Evolutionary conservation across 805 yeast species (phyloP).

Genomic region (Allodekkera sacchari): DNA sequence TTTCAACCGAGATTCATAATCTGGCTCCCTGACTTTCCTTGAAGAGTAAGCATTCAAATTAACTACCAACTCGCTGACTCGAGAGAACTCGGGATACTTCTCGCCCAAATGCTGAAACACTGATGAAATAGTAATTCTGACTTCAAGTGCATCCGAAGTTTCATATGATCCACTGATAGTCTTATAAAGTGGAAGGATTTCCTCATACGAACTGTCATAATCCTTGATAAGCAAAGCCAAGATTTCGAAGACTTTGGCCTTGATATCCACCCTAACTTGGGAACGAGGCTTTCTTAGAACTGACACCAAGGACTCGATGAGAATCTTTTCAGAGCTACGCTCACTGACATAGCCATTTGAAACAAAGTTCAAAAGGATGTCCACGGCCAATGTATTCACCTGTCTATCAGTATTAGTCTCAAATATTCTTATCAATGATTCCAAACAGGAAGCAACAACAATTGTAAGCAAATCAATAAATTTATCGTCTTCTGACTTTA

Average conservation of each 20-base stretch:
- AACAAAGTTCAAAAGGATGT: conserved; percentile 42
- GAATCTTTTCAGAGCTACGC: conserved; percentile 39
- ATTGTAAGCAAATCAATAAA: conserved; percentile 43
- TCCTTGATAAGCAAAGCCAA: conserved; percentile 46
- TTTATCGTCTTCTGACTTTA: conserved; percentile 30
- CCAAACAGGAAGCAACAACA: conserved; percentile 50
- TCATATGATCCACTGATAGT: conserved; percentile 40
- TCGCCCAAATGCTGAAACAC: conserved; percentile 54
- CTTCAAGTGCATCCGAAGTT: conserved; percentile 46
- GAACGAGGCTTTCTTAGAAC: conserved; percentile 52
- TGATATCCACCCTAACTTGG: conserved; percentile 43
- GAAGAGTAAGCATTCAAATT: conserved; percentile 65
- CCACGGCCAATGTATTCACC: conserved; percentile 44
- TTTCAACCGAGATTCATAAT: conserved; percentile 64
- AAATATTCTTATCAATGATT: conserved; percentile 42
- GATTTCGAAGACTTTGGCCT: conserved; percentile 48
- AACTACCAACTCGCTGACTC: conserved; percentile 43
- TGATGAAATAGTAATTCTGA: conserved; percentile 52
- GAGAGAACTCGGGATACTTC: conserved; percentile 33
- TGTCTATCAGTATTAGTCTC: conserved; percentile 32
- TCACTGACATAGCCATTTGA: conserved; percentile 52
- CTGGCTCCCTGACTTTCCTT: conserved; percentile 61
- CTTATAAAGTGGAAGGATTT: conserved; percentile 28
- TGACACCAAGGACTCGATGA: conserved; percentile 49
- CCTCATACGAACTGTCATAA: conserved; percentile 44